Evolutionary conservation across 179 eudicot genomes (phyloP).

Genomic region (Vitellaria paradoxa): DNA sequence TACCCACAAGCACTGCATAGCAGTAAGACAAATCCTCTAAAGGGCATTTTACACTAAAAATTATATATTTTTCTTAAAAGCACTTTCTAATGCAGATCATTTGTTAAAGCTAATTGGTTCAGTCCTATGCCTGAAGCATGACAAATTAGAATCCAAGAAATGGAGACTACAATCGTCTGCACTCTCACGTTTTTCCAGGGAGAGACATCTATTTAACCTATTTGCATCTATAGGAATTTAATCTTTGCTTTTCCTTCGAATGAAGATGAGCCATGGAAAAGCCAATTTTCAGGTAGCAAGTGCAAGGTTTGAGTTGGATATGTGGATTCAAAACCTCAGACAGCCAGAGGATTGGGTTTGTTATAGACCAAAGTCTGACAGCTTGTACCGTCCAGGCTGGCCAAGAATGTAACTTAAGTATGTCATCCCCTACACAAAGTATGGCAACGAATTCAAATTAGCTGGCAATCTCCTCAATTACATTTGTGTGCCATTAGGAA

Average conservation of each 20-base stretch:
- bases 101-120: background rate
- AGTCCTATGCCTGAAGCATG: background rate
- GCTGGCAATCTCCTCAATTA: background rate
- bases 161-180: background rate
- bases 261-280: background rate
- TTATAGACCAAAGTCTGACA: background rate
- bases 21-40: background rate
- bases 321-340: background rate
- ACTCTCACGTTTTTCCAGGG: background rate
- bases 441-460: slow-evolving; percentile 1
- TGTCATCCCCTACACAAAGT: background rate
- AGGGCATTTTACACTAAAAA: background rate
- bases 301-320: background rate
- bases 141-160: slow-evolving; percentile 3
- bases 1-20: background rate
- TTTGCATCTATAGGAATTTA: background rate
- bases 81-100: background rate
- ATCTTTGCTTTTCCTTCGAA: background rate
- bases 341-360: background rate
- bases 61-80: background rate
- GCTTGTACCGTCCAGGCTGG: background rate
- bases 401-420: background rate
- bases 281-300: background rate
- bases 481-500: background rate
- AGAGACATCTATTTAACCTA: background rate